Conservation (phyloP, 306 rosid genomes). For the Crotalaria pallida region DNA sequence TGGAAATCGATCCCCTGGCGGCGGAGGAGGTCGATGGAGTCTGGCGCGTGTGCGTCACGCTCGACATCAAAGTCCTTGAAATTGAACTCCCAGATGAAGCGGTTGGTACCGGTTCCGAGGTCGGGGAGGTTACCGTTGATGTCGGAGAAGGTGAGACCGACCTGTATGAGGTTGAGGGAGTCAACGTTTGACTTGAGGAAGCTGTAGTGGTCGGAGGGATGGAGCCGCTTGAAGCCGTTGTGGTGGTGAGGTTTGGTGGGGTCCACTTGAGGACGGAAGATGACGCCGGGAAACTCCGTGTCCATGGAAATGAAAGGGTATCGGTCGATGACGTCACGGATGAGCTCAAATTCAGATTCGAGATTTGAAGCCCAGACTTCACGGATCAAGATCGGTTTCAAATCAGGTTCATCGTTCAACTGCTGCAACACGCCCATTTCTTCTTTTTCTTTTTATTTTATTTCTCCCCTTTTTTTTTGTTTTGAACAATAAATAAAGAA, state of each 20-base stretch:
- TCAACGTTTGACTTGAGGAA: conserved; percentile 70
- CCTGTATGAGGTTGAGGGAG: conserved; percentile 64
- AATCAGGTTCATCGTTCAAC: not conserved
- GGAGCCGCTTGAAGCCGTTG: too few relatives aligned
- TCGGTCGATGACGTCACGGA: conserved; percentile 23
- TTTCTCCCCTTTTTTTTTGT: too few relatives aligned
- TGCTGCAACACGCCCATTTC: too few relatives aligned
- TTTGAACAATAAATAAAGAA: too few relatives aligned
- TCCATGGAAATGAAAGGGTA: conserved; percentile 75
- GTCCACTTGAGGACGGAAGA: conserved; percentile 27
- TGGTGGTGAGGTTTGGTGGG: not conserved
- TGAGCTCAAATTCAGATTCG: conserved; percentile 39
- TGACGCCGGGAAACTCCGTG: conserved; percentile 68
- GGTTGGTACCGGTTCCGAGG: conserved; percentile 24
- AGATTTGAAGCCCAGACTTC: conserved; percentile 67
- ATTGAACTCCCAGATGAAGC: conserved; percentile 73
- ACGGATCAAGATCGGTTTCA: conserved; percentile 42
- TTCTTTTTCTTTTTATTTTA: too few relatives aligned
- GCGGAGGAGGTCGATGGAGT: conserved; percentile 54
- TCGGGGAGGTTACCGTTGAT: conserved; percentile 57
- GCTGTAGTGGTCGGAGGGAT: conserved; percentile 54
- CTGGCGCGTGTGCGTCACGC: conserved; percentile 50
- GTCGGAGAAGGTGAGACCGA: conserved; percentile 75
- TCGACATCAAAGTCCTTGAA: conserved; percentile 54
- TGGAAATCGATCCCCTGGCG: conserved; percentile 64